Base-by-base conservation (phyloP, 2,329 filamentous ascomycete genomes). In the Penicillium sp. region DNA sequence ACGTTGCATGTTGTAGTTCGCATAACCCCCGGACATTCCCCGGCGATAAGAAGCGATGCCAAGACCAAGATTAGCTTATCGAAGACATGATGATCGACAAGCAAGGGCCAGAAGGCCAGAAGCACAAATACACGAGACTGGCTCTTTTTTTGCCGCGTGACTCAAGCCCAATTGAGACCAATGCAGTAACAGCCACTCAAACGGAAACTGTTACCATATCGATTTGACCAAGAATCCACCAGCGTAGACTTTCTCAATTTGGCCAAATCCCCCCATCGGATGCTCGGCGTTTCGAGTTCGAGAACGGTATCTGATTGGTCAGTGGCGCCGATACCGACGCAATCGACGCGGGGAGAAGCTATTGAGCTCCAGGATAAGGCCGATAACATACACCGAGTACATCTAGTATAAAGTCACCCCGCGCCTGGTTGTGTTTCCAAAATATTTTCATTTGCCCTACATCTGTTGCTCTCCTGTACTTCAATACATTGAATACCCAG, bases 211-310 rank as follows among this genome's bases (percentile, higher is more conserved):
- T 55, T 55, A 55, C 52, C 52, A 36, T 36, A 55, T 55, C 30
- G 42, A 55, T 44, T 50, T 50, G 51, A 53, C 45, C 39, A 51
- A 35, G 34, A 53, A 53, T 44, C 51, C 52, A 52, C 45, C 53
- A 42, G 59, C 57, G 55, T 65, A 63, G 56, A 63, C 62, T 52
- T 65, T 60, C 61, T 63, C 46, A 48, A 62, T 64, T 55, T 49
- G 61, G 60, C 60, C 18, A 59, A 14, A 50, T 47, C 39, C 55
- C 19, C 23, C 40, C 46, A 55, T 47, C 50, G 39, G 47, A 18
- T 38, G 8, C 38, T 65, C 62, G 62, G 62, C 60, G 62, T 56
- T 62, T 63, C 48, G 29, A 7, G 6, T 2, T 29, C 13, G 6
- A 26, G 7, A 1, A 5, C 11, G n/a, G 10, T 7, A 4, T 16